Evolutionary conservation across 169 alveolate species (phyloP).

Genomic region (Cryptosporidium sp.): DNA sequence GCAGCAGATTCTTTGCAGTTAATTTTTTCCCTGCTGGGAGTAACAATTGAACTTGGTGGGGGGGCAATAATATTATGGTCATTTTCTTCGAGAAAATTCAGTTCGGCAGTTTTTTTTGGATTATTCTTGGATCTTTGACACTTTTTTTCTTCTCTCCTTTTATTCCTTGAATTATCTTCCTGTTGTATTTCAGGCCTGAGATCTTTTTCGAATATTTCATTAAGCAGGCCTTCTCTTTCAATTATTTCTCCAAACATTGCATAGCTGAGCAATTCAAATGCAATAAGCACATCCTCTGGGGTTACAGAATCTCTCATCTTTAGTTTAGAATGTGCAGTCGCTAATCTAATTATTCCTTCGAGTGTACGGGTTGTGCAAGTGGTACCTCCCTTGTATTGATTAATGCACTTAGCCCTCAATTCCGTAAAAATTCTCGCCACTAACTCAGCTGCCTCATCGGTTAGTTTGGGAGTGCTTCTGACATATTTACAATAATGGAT

Average conservation of each 20-base stretch:
- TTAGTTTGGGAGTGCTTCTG: constrained; percentile 81
- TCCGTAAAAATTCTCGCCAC: constrained; percentile 83
- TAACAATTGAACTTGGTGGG: constrained; percentile 53
- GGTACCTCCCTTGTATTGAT: constrained; percentile 35
- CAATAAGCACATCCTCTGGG: constrained; percentile 83
- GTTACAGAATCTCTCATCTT: constrained; percentile 85
- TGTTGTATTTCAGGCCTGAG: not conserved
- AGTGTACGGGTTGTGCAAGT: constrained; percentile 82
- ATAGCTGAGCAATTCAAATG: constrained; percentile 84
- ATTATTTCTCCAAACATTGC: constrained; percentile 84
- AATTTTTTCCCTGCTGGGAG: constrained; percentile 43
- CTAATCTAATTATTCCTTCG: constrained; percentile 90
- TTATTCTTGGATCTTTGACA: constrained; percentile 9
- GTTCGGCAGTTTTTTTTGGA: not conserved
- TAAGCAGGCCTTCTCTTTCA: not conserved
- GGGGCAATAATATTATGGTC: constrained; percentile 47
- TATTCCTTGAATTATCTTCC: constrained; percentile 34
- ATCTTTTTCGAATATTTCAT: not conserved
- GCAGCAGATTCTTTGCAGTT: constrained; percentile 39
- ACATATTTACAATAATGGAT: constrained; percentile 72
- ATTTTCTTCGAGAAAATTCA: constrained; percentile 2
- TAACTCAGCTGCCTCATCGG: constrained; percentile 85
- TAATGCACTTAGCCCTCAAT: constrained; percentile 77
- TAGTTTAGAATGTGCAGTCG: constrained; percentile 90
- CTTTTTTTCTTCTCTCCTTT: constrained; percentile 50